Base-by-base conservation (phyloP, 345 rosid species). In the Camelina sativa region DNA sequence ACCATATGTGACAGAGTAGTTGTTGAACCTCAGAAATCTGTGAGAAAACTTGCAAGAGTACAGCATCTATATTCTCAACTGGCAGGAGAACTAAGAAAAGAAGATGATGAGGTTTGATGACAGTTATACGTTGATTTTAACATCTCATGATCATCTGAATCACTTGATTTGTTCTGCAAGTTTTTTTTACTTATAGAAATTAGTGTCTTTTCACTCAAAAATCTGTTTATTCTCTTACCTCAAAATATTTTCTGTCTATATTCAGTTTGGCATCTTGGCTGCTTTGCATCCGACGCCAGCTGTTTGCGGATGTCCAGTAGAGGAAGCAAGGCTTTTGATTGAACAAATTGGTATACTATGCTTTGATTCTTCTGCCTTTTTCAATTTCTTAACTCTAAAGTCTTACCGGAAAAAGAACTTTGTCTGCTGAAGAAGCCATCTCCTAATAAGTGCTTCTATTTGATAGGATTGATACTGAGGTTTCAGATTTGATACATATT, bases 221-320 rank as follows among this genome's bases (percentile, higher is more conserved):
- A 17, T 17, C 17, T 17, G 11, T 28, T 37, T 23, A 13, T 15
- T 22, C 28, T 65, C 35, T 68, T 65, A 63, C 37, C 62, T 13
- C 25, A 73, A 73, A 64, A 54, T 3, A n/a, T 67, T 47, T 79
- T 43, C 53, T 71, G 59, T 72, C 25, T 65, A 55, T 64, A 17
- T 76, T 52, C 86, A 93, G 98, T 91, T 84, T 80, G 85, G 87
- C 47, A 76, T 89, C 62, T 72, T 93, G 83, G 83, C 86, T 76
- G 85, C 86, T 77, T 88, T 91, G 46, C 98, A 91, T 80, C 98
- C 91, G 48, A 91, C 86, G 64, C 96, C 97, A 72, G 94, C 96
- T 80, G 97, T 91, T 56, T 93, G 94, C 66, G 96, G 98, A 79
- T 86, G 82, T 74, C 96, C 97, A 40, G 79, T 86, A 34, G 96